phyloP scores from a whole-genome alignment of 1,284 basidiomycete genomes.

The Irpex rosettiformis region DNA sequence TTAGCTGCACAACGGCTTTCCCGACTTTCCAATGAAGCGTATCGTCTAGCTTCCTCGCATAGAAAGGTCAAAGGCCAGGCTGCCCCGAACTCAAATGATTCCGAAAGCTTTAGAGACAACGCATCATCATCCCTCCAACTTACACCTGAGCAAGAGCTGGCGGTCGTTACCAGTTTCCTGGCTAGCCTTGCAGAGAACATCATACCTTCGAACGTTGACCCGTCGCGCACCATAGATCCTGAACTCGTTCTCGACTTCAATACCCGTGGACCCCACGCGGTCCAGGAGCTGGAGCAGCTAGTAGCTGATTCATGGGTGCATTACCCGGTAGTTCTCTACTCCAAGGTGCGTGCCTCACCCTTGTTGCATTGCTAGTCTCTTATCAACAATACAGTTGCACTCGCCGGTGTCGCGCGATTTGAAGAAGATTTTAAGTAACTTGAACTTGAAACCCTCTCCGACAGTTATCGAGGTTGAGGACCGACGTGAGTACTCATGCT shows the following conservation, averaged over 20 bases:
- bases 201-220: slow-evolving; percentile 67
- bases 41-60: slow-evolving; percentile 25
- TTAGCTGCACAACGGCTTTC: slow-evolving; percentile 17
- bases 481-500: slow-evolving; percentile 40
- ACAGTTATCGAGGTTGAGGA: slow-evolving; percentile 75
- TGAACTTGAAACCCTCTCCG: slow-evolving; percentile 65
- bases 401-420: slow-evolving; percentile 66
- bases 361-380: slow-evolving; percentile 3
- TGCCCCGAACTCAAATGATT: slow-evolving; percentile 11
- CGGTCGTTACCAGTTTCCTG: slow-evolving; percentile 75
- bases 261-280: slow-evolving; percentile 46
- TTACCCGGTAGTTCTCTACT: slow-evolving; percentile 77
- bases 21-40: slow-evolving; percentile 22
- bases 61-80: slow-evolving; percentile 20
- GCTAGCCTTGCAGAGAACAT: slow-evolving; percentile 77
- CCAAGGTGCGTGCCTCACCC: slow-evolving; percentile 51
- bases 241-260: slow-evolving; percentile 83
- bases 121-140: slow-evolving; percentile 41
- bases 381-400: slow-evolving; percentile 41
- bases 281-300: slow-evolving; percentile 34
- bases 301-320: slow-evolving; percentile 53
- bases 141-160: slow-evolving; percentile 64
- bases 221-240: slow-evolving; percentile 66
- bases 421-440: slow-evolving; percentile 53
- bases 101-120: slow-evolving; percentile 18